phyloP scores from a whole-genome alignment of 805 yeast species.

The Lachancea thermotolerans region DNA sequence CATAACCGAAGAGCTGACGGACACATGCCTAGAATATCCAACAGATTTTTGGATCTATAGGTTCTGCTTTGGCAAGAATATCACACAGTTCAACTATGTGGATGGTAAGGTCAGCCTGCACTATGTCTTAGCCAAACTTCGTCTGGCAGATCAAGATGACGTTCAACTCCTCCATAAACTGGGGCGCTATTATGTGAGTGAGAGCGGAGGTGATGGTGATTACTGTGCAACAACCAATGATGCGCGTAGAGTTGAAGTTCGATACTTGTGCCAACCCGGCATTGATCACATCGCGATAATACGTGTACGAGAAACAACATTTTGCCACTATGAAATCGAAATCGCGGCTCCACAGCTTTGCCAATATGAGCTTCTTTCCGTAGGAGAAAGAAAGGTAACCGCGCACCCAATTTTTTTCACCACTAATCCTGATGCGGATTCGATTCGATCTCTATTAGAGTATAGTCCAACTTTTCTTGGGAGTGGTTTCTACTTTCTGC shows the following conservation, averaged over 20 bases:
- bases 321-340: conserved; percentile 51
- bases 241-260: conserved; percentile 48
- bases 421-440: background rate
- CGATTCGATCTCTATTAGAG: background rate
- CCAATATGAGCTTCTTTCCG: conserved; percentile 24
- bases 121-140: conserved; percentile 27
- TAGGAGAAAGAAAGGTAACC: conserved; percentile 12
- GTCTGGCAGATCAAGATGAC: conserved; percentile 15
- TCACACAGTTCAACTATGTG: conserved; percentile 42
- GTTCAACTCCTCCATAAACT: conserved; percentile 21
- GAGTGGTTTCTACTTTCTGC: conserved; percentile 21
- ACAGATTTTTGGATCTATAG: conserved; percentile 51
- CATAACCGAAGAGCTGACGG: conserved; percentile 11
- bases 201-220: conserved; percentile 43
- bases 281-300: conserved; percentile 23
- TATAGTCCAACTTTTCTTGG: conserved; percentile 21
- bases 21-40: conserved; percentile 21
- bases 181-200: conserved; percentile 31
- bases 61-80: conserved; percentile 42
- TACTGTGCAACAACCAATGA: conserved; percentile 51
- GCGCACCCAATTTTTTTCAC: conserved; percentile 7
- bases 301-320: conserved; percentile 45
- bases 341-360: conserved; percentile 49
- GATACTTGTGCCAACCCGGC: conserved; percentile 47
- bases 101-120: conserved; percentile 14